Percentiles rank a stretch among this genome's conserved stretches.
phyloP scores from a whole-genome alignment of 192 early-diverging fungal species.

The Tieghemiomyces parasiticus region DNA sequence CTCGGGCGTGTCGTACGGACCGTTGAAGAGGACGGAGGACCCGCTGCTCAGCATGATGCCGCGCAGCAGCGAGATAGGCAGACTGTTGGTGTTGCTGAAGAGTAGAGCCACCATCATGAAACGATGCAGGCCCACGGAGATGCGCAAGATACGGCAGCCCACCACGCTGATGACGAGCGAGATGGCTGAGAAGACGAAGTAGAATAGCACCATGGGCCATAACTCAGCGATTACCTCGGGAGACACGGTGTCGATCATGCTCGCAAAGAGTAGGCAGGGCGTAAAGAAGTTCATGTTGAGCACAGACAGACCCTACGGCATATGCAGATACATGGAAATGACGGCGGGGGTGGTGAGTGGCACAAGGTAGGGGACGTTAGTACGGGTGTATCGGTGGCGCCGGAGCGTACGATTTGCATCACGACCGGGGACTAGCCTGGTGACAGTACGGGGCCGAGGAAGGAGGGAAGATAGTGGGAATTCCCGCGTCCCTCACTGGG shows the following conservation, averaged over 20 bases:
- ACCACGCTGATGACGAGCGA: conserved; percentile 25
- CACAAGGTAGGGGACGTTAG: no score
- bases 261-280: conserved; percentile 57
- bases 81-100: conserved; percentile 59
- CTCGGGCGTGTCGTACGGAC: conserved; percentile 23
- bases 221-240: conserved; percentile 43
- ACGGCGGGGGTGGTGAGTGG: no score
- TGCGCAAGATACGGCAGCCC: conserved; percentile 20
- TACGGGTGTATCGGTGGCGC: background rate
- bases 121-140: conserved; percentile 35
- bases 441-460: background rate
- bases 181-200: conserved; percentile 28
- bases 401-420: no score
- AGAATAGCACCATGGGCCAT: conserved; percentile 53
- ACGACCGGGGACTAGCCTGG: conserved; percentile 6
- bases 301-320: conserved; percentile 28
- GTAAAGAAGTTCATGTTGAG: conserved; percentile 62
- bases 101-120: conserved; percentile 46
- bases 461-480: background rate
- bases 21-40: conserved; percentile 25
- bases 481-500: background rate
- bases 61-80: conserved; percentile 53
- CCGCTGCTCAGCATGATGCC: conserved; percentile 34
- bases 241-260: conserved; percentile 51
- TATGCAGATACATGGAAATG: no score